These are phyloP conservation scores for Linnemannia exigua DNA, from an alignment of 192 early-diverging fungal genomes.

Conservation along the genomic window DNA sequence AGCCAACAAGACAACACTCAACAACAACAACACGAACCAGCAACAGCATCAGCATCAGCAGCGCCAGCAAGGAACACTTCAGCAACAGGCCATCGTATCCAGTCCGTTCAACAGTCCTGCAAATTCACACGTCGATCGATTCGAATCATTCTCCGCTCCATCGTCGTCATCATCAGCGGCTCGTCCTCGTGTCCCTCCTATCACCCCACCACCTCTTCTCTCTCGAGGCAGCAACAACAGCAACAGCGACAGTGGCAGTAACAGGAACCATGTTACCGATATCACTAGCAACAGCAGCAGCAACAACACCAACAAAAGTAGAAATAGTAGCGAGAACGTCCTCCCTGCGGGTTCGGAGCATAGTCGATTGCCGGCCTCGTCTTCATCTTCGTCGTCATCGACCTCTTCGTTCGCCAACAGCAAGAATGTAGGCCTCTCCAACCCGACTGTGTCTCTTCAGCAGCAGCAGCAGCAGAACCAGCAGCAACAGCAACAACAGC, in stretches of 20 bases:
- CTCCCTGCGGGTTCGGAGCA: background rate
- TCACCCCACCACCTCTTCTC: background rate
- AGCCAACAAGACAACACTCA: conserved; percentile 21
- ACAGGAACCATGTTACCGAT: conserved; percentile 30
- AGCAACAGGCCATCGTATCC: conserved; percentile 29
- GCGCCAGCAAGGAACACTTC: background rate
- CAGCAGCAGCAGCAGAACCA: conserved; percentile 5
- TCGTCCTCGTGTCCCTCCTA: conserved; percentile 1
- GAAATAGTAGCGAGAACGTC: background rate
- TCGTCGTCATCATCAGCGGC: conserved; percentile 11
- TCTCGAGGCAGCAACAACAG: conserved; percentile 4
- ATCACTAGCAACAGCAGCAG: background rate
- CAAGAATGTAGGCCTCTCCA: conserved; percentile 32
- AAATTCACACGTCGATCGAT: conserved; percentile 27
- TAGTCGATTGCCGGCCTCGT: background rate
- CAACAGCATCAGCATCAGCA: conserved; percentile 17
- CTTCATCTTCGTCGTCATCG: conserved; percentile 11
- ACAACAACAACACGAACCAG: background rate
- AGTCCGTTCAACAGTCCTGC: conserved; percentile 48
- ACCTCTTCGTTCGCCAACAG: background rate
- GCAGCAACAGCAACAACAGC: background rate
- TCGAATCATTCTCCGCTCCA: conserved; percentile 7
- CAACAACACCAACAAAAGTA: background rate
- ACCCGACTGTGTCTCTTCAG: conserved; percentile 2
- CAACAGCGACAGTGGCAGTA: background rate